Evolutionary conservation across 2,329 filamentous ascomycete species (phyloP).

Genomic region (Coniochaeta prunicola): DNA sequence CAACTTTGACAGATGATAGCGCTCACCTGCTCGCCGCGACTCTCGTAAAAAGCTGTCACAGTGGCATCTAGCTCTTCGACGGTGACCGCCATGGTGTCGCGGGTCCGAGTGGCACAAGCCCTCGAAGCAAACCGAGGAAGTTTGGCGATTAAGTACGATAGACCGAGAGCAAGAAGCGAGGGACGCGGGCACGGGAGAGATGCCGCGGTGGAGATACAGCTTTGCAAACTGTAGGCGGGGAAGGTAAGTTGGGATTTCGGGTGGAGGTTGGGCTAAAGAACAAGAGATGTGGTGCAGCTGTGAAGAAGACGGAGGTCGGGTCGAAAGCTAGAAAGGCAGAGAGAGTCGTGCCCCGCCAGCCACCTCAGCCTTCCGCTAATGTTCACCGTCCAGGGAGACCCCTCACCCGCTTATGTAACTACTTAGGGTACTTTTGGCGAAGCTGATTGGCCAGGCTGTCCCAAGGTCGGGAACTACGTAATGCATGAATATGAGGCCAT

Average conservation of each 20-base stretch:
- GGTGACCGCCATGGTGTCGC: slow-evolving; percentile 54
- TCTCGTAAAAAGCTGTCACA: slow-evolving; percentile 96
- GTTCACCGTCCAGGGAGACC: not conserved
- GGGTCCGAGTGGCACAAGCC: slow-evolving; percentile 2
- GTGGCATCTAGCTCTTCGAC: slow-evolving; percentile 95
- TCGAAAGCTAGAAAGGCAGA: not conserved
- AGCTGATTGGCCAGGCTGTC: not conserved
- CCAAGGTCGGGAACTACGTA: not conserved
- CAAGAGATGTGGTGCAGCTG: not conserved
- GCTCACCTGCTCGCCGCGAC: slow-evolving; percentile 82
- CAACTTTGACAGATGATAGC: slow-evolving; percentile 2
- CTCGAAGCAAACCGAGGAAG: not conserved
- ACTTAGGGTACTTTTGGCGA: not conserved
- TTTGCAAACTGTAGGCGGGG: not conserved
- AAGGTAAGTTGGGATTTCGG: not conserved
- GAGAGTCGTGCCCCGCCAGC: slow-evolving; percentile 3
- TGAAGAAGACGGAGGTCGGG: not conserved
- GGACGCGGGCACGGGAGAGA: slow-evolving; percentile 14
- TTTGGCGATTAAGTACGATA: slow-evolving; percentile 5
- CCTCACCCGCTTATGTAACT: not conserved
- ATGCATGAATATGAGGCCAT: not conserved
- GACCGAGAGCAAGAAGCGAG: slow-evolving; percentile 17
- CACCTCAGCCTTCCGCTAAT: slow-evolving; percentile 1
- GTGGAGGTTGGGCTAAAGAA: not conserved
- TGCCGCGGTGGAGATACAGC: not conserved